Conservation (phyloP, 1,284 basidiomycete genomes). For the Leucoagaricus sp. region DNA sequence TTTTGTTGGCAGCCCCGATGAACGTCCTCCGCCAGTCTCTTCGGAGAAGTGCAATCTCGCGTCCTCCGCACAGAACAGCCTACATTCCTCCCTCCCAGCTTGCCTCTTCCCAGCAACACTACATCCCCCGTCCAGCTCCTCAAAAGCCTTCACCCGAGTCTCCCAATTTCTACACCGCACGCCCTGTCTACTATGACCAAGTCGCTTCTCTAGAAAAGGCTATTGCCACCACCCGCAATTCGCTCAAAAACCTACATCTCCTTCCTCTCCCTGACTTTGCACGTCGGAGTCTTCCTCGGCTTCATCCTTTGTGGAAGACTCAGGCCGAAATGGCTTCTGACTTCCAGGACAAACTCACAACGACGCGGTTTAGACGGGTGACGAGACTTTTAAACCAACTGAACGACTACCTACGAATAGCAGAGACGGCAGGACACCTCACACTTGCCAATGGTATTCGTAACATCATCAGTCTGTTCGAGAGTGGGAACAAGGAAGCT, state of each 20-base stretch:
- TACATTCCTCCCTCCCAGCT: constrained; percentile 21
- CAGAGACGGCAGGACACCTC: constrained; percentile 60
- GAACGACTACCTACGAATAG: constrained; percentile 71
- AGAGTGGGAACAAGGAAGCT: constrained; percentile 60
- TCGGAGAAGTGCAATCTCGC: constrained; percentile 3
- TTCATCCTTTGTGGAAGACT: constrained; percentile 69
- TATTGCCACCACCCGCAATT: constrained; percentile 55
- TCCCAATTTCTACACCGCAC: constrained; percentile 88
- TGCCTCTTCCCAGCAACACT: constrained; percentile 12
- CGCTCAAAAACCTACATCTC: constrained; percentile 69
- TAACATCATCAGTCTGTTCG: constrained; percentile 64
- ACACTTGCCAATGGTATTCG: constrained; percentile 57
- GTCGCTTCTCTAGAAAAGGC: constrained; percentile 70
- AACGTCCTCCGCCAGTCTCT: constrained; percentile 14
- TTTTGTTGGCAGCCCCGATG: constrained; percentile 9
- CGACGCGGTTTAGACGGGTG: constrained; percentile 73
- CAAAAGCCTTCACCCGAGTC: constrained; percentile 48
- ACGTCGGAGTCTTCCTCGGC: constrained; percentile 58
- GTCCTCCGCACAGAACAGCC: constrained; percentile 4
- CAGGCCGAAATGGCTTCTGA: constrained; percentile 57
- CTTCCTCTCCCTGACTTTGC: constrained; percentile 78
- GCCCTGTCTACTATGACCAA: constrained; percentile 76
- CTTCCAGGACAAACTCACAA: constrained; percentile 66
- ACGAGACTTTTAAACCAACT: constrained; percentile 71
- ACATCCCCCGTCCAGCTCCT: constrained; percentile 4